Percentiles rank a stretch among this genome's conserved stretches.
Conservation (phyloP, 2,329 filamentous ascomycete species). For the Alternaria viburni region DNA sequence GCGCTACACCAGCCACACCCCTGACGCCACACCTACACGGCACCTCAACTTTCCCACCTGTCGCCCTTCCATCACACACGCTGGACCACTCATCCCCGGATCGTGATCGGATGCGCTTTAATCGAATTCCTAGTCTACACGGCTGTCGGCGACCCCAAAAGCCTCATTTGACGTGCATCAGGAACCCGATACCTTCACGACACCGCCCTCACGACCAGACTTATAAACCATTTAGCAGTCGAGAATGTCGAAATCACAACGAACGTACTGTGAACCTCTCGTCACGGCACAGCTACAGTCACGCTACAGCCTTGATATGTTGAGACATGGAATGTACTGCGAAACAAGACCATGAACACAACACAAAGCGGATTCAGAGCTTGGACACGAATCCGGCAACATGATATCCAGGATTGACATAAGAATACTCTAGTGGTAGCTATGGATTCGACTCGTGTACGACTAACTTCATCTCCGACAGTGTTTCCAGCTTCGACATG, state of each 20-base stretch:
- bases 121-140: not conserved
- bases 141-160: not conserved
- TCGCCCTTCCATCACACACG: not conserved
- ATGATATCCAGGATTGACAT: not conserved
- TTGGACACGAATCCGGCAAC: not conserved
- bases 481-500: not conserved
- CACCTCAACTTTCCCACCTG: not conserved
- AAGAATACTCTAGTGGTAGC: not conserved
- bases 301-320: not conserved
- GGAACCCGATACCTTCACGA: not conserved
- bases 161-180: not conserved
- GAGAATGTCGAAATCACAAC: no score
- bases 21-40: constrained; percentile 11
- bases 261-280: no score
- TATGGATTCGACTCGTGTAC: not conserved
- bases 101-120: not conserved
- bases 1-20: constrained; percentile 24
- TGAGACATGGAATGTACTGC: not conserved
- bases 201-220: no score
- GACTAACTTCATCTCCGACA: not conserved
- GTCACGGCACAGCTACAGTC: not conserved
- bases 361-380: not conserved
- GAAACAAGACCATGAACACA: not conserved
- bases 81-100: not conserved
- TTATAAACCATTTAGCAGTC: no score